Evolutionary conservation across 768 basidiomycete species (phyloP).

Genomic region (Boletus sp.): DNA sequence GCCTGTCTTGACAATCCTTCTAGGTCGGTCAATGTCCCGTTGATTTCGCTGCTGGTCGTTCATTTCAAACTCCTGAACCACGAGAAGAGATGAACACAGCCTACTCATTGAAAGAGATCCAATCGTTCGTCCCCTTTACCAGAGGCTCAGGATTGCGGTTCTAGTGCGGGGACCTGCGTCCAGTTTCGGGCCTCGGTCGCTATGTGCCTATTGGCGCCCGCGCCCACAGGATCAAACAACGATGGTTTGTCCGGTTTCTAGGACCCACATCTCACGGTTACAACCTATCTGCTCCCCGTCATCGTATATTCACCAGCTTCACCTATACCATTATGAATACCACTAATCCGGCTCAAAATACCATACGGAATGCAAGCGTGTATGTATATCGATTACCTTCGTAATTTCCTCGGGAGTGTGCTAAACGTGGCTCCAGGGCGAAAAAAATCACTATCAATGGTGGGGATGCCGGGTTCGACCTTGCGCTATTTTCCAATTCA

Average conservation of each 20-base stretch:
- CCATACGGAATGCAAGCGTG: not conserved
- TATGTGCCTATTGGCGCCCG: constrained; percentile 6
- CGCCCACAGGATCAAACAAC: constrained; percentile 19
- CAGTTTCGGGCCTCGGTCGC: not conserved
- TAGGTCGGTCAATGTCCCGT: not conserved
- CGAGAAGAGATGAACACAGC: not conserved
- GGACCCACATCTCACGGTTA: constrained; percentile 3
- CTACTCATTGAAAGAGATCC: not conserved
- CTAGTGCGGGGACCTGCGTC: constrained; percentile 2
- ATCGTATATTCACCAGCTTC: not conserved
- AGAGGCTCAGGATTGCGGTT: not conserved
- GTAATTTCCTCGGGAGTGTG: not conserved
- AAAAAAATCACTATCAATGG: constrained; percentile 14
- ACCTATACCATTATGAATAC: constrained; percentile 3
- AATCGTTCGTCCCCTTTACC: not conserved
- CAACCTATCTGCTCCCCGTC: not conserved
- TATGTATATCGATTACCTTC: not conserved
- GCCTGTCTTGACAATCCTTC: not conserved
- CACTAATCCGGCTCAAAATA: not conserved
- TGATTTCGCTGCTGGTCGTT: not conserved
- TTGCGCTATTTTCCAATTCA: not conserved
- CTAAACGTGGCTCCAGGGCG: constrained; percentile 3
- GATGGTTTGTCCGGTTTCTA: not conserved
- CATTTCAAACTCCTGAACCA: not conserved
- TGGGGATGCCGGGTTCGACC: not conserved